Percentiles rank a stretch among this genome's conserved stretches.
These are phyloP conservation scores for Drosera spatulata DNA, from an alignment of 179 eudicot species.

Conservation along the genomic window DNA sequence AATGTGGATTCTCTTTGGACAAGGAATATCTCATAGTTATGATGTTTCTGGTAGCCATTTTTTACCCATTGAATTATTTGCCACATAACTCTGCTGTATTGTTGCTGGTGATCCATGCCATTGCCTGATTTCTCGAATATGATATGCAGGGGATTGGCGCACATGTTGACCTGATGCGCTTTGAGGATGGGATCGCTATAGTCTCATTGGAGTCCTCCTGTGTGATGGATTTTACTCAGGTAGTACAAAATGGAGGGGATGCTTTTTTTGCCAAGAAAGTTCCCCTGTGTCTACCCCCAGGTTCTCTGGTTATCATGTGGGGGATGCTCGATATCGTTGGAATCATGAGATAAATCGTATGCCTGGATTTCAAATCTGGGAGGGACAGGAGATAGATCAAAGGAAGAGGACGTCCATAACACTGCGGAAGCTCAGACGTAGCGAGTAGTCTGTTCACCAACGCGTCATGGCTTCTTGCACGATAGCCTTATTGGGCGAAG, in stretches of 20 bases:
- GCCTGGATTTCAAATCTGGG: constrained; percentile 67
- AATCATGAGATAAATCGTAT: constrained; percentile 84
- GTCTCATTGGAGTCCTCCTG: constrained; percentile 77
- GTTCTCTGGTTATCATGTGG: constrained; percentile 68
- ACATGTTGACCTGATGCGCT: constrained; percentile 86
- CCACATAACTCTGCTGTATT: too few relatives aligned
- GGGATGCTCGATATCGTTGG: constrained; percentile 91
- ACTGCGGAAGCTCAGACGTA: constrained; percentile 52
- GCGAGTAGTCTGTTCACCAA: too few relatives aligned
- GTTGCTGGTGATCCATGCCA: too few relatives aligned
- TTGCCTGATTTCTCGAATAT: too few relatives aligned
- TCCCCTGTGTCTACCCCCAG: constrained; percentile 62
- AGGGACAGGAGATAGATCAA: constrained; percentile 61
- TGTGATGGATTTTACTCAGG: constrained; percentile 75
- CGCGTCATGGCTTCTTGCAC: too few relatives aligned
- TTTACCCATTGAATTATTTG: too few relatives aligned
- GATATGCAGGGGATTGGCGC: constrained; percentile 77
- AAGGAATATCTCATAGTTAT: too few relatives aligned
- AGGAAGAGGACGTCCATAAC: constrained; percentile 69
- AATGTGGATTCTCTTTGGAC: too few relatives aligned
- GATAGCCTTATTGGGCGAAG: too few relatives aligned
- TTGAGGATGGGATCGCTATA: constrained; percentile 90
- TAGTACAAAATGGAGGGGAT: constrained; percentile 16
- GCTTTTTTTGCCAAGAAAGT: constrained; percentile 17
- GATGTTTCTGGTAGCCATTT: too few relatives aligned